Conservation (phyloP, 164 flowering plant species). For the Liquidambar formosana region DNA sequence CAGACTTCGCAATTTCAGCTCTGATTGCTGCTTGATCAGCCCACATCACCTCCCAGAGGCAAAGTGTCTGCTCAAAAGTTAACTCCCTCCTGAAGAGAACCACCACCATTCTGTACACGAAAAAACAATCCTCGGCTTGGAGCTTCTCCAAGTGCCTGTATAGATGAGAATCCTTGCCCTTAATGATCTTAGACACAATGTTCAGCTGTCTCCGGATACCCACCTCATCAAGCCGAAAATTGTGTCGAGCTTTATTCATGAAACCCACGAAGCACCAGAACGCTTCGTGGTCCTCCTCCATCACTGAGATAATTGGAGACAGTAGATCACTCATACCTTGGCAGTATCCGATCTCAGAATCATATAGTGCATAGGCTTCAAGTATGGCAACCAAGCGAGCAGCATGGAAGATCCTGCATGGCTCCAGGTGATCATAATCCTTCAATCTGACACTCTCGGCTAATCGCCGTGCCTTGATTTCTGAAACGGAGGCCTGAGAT, state of each 20-base stretch:
- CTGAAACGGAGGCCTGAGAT: conserved; percentile 62
- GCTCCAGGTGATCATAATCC: conserved; percentile 74
- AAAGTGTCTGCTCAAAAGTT: conserved; percentile 78
- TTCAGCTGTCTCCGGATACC: conserved; percentile 80
- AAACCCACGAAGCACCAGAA: conserved; percentile 94
- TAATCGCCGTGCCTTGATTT: conserved; percentile 43
- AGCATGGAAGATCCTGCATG: conserved; percentile 73
- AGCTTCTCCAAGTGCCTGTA: conserved; percentile 79
- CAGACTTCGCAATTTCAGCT: conserved; percentile 69
- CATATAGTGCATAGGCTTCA: conserved; percentile 87
- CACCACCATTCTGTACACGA: conserved; percentile 93
- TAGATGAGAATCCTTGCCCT: conserved; percentile 70
- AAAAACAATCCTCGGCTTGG: conserved; percentile 85
- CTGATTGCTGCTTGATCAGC: conserved; percentile 90
- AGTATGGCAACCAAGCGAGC: conserved; percentile 88
- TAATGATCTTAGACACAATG: conserved; percentile 78
- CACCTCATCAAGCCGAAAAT: conserved; percentile 82
- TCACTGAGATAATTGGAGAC: conserved; percentile 71
- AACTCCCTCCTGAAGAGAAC: conserved; percentile 86
- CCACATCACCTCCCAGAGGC: conserved; percentile 97
- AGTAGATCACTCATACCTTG: conserved; percentile 97
- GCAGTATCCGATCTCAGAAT: conserved; percentile 84
- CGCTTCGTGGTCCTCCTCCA: conserved; percentile 72
- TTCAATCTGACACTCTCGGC: conserved; percentile 72
- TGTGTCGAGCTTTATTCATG: conserved; percentile 87